These are phyloP conservation scores for Dendrostoma leiphaemia DNA, from an alignment of 2,329 filamentous ascomycete genomes.

Conservation along the genomic window DNA sequence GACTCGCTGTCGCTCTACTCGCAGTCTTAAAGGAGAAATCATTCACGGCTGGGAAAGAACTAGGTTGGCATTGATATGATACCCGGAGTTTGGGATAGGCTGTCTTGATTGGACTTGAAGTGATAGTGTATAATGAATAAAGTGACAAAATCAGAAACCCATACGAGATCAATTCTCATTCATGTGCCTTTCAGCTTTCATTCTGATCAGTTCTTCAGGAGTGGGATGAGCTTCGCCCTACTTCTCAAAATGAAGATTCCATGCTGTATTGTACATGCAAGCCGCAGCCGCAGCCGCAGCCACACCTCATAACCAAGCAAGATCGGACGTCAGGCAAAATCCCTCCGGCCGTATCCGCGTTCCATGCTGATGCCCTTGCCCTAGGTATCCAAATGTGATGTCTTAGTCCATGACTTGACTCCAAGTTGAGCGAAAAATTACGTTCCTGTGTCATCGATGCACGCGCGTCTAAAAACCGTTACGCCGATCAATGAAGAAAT, in stretches of 20 bases:
- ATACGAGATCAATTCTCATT: neutral
- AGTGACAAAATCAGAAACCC: too few species aligned
- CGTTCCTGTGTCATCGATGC: too few species aligned
- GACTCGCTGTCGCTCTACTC: constrained; percentile 17
- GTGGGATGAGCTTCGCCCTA: neutral
- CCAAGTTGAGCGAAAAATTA: too few species aligned
- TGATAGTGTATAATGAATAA: neutral
- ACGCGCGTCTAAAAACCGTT: too few species aligned
- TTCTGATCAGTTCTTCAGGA: neutral
- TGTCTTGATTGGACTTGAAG: neutral
- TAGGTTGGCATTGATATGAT: constrained; percentile 2
- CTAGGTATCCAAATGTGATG: too few species aligned
- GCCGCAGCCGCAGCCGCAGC: neutral
- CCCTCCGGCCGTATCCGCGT: neutral
- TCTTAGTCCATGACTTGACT: too few species aligned
- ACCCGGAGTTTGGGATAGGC: constrained; percentile 10
- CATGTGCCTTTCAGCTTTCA: neutral
- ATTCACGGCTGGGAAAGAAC: neutral
- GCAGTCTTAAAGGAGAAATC: neutral
- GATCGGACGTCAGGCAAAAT: neutral
- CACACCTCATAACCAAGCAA: neutral
- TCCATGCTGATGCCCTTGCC: too few species aligned
- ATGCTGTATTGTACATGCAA: constrained; percentile 11
- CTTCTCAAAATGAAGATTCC: constrained; percentile 1
- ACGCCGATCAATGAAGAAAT: neutral